These are phyloP conservation scores for Aspergillus panamensis DNA, from an alignment of 495 filamentous ascomycete genomes.

Conservation along the genomic window DNA sequence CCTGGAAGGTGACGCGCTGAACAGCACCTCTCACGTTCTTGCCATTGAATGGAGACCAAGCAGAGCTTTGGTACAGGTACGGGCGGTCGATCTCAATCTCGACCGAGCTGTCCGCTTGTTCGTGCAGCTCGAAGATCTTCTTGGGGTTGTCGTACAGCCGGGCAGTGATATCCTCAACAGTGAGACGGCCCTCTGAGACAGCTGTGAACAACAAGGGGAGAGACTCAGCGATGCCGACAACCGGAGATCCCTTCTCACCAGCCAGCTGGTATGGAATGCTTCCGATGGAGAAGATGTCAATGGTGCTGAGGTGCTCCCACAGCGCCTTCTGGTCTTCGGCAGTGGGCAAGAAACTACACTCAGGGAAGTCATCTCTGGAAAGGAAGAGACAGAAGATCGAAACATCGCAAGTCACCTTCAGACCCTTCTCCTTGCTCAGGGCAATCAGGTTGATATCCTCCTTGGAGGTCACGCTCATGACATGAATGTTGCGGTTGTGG, in stretches of 20 bases:
- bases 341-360: slow-evolving; percentile 64
- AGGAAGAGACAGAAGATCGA: slow-evolving; percentile 79
- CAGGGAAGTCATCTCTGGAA: slow-evolving; percentile 68
- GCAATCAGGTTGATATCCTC: slow-evolving; percentile 80
- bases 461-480: slow-evolving; percentile 76
- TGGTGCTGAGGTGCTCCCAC: slow-evolving; percentile 72
- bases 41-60: slow-evolving; percentile 75
- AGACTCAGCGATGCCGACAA: slow-evolving; percentile 70
- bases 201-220: slow-evolving; percentile 76
- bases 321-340: slow-evolving; percentile 69
- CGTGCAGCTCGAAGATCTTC: slow-evolving; percentile 82
- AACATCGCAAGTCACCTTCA: slow-evolving; percentile 83
- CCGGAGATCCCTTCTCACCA: slow-evolving; percentile 53
- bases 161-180: slow-evolving; percentile 66
- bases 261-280: slow-evolving; percentile 80
- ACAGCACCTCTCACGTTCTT: slow-evolving; percentile 69
- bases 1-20: slow-evolving; percentile 75
- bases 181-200: slow-evolving; percentile 70
- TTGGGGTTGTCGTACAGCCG: slow-evolving; percentile 79
- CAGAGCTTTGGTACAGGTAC: slow-evolving; percentile 53
- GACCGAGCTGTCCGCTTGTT: slow-evolving; percentile 68
- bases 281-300: slow-evolving; percentile 82
- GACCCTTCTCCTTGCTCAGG: slow-evolving; percentile 75
- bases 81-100: slow-evolving; percentile 73
- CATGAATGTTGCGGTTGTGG: slow-evolving; percentile 78